phyloP scores from a whole-genome alignment of 352 stramenopile species.

The Saprolegnia diclina region DNA sequence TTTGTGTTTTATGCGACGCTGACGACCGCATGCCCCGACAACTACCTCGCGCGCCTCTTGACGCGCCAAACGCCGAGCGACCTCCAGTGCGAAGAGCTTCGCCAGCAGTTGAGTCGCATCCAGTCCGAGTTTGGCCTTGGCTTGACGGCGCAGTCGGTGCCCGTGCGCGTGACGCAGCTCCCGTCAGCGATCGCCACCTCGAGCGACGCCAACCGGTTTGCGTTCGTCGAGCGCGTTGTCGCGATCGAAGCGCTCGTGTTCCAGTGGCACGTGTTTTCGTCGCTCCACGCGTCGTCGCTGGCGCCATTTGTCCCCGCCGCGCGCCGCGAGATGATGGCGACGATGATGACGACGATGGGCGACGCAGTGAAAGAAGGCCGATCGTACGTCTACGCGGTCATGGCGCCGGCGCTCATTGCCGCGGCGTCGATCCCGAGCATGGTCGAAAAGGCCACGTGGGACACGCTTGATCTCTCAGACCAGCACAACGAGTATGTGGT shows the following conservation, averaged over 20 bases:
- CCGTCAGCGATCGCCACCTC: constrained; percentile 43
- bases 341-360: constrained; percentile 10
- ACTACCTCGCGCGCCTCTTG: constrained; percentile 35
- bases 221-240: constrained; percentile 54
- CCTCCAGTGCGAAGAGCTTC: constrained; percentile 11
- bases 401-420: constrained; percentile 46
- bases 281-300: background rate
- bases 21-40: constrained; percentile 48
- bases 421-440: constrained; percentile 38
- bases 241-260: constrained; percentile 57
- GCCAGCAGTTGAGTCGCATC: constrained; percentile 10
- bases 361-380: constrained; percentile 49
- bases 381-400: constrained; percentile 54
- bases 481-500: constrained; percentile 78
- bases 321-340: background rate
- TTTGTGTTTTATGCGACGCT: constrained; percentile 76
- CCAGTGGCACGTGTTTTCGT: constrained; percentile 46
- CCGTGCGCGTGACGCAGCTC: constrained; percentile 34
- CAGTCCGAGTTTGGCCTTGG: background rate
- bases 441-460: constrained; percentile 53
- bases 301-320: background rate
- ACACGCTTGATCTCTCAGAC: constrained; percentile 59
- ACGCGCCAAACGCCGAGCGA: constrained; percentile 19
- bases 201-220: constrained; percentile 52
- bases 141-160: constrained; percentile 6